Evolutionary conservation across 441 rosid genomes (phyloP), one percentile per base, ranked within the genome.

Genomic region (Melastoma candidum): DNA sequence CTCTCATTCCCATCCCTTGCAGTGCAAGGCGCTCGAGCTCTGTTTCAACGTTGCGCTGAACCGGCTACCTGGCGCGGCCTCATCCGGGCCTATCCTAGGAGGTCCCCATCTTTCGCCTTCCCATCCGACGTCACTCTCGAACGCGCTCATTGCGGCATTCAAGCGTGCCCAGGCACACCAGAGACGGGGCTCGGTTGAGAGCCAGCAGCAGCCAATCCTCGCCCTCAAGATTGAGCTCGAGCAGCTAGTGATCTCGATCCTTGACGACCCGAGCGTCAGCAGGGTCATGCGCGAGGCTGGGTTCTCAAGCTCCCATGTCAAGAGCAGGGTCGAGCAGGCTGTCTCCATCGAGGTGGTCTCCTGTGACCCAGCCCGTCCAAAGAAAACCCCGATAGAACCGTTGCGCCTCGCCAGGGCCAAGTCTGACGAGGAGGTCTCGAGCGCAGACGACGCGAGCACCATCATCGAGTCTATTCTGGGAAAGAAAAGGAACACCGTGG

Each of bases 121-220:
- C 39, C 58, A 55, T 2, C 49, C 14, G 5, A 87, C 90, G 36
- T 73, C 82, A 27, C 78, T 81, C 68, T 83, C 90, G 10, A 83
- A 83, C 56, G 90, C 90, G 56, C 71, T 83, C 26, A 79, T 80
- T 53, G 90, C 90, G 1, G 90, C 90, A 56, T 81, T 83, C 60
- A 83, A 81, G 70, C 81, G 90, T n/a, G 90, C 92, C 41, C 92
- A 83, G 51, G 92, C 92, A 58, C 87, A 83, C 63, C 92, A 83
- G 48, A 62, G 92, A 11, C 81, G 92, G 11, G 87, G 87, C 49
- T 68, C 83, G 6, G 68, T 78, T 12, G 85, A 83, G 54, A 77
- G 69, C 68, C 85, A 79, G 72, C 84, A 78, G 53, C 87, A 83
- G 56, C 74, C 85, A 12, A 78, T 81, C 3, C 59, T 80, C 56